phyloP scores from a whole-genome alignment of 2,329 filamentous ascomycete genomes.

The Gaeumannomyces tritici region DNA sequence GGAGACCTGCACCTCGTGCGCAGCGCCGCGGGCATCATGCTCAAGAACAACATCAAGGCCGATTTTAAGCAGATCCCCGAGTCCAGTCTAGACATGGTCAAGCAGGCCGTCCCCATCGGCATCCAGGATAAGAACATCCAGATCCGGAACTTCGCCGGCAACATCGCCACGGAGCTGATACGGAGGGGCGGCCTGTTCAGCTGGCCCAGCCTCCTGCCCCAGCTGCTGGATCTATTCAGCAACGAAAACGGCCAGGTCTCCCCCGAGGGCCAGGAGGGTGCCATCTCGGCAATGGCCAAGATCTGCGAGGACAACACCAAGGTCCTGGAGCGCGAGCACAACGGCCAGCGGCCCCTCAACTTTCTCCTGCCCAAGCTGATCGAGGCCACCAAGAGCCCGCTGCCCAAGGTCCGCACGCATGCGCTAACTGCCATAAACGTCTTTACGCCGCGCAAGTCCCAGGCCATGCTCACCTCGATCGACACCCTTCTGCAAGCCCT shows the following conservation, averaged over 20 bases:
- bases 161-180: constrained; percentile 88
- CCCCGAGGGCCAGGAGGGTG: constrained; percentile 74
- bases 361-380: constrained; percentile 87
- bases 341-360: constrained; percentile 78
- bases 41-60: constrained; percentile 84
- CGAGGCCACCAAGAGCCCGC: constrained; percentile 68
- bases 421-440: constrained; percentile 83
- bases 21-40: constrained; percentile 81
- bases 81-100: constrained; percentile 65
- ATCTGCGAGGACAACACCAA: constrained; percentile 95
- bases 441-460: constrained; percentile 77
- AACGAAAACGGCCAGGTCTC: constrained; percentile 62
- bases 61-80: constrained; percentile 69
- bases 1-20: constrained; percentile 67
- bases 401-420: constrained; percentile 67
- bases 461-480: constrained; percentile 71
- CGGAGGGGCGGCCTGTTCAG: constrained; percentile 73
- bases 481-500: constrained; percentile 75
- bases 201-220: constrained; percentile 84
- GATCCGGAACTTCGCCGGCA: constrained; percentile 83
- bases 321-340: constrained; percentile 76
- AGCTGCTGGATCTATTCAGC: constrained; percentile 68
- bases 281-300: constrained; percentile 86
- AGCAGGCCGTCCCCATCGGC: constrained; percentile 65
- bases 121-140: constrained; percentile 74